These are phyloP conservation scores for Trichosanthes cucumerina DNA, from an alignment of 306 rosid genomes.

Conservation along the genomic window DNA sequence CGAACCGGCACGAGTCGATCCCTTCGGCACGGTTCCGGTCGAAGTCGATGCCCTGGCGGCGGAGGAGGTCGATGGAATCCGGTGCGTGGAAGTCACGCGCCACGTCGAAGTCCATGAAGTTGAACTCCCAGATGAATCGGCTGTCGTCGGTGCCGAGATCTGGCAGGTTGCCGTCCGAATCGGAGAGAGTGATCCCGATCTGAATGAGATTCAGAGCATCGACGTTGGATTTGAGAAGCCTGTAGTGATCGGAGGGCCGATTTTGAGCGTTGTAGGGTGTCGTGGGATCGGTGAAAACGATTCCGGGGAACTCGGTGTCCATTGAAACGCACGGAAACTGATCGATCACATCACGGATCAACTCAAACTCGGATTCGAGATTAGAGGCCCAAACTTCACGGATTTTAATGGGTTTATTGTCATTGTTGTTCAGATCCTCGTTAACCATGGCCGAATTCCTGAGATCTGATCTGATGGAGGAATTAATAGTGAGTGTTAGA, in stretches of 20 bases:
- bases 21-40: conserved; percentile 33
- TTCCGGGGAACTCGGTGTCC: conserved; percentile 78
- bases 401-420: conserved; percentile 29
- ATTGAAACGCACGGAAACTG: conserved; percentile 43
- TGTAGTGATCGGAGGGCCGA: conserved; percentile 44
- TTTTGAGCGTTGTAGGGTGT: conserved; percentile 9
- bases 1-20: conserved; percentile 30
- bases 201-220: conserved; percentile 66
- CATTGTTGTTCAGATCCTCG: background rate
- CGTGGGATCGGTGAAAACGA: conserved; percentile 19
- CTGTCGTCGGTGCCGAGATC: conserved; percentile 26
- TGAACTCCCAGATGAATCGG: conserved; percentile 67
- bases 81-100: conserved; percentile 39
- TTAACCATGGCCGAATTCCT: background rate
- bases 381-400: conserved; percentile 65
- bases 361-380: conserved; percentile 34
- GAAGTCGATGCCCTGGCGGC: conserved; percentile 64
- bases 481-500: background rate
- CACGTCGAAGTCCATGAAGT: conserved; percentile 51
- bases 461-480: background rate
- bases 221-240: conserved; percentile 55
- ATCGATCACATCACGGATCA: conserved; percentile 30
- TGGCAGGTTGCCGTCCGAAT: conserved; percentile 52
- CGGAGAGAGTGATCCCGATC: conserved; percentile 68
- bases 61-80: conserved; percentile 51